Percentiles rank a stretch among this genome's conserved stretches.
Conservation (phyloP, 257 asterid species). For the Plectranthus barbatus region DNA sequence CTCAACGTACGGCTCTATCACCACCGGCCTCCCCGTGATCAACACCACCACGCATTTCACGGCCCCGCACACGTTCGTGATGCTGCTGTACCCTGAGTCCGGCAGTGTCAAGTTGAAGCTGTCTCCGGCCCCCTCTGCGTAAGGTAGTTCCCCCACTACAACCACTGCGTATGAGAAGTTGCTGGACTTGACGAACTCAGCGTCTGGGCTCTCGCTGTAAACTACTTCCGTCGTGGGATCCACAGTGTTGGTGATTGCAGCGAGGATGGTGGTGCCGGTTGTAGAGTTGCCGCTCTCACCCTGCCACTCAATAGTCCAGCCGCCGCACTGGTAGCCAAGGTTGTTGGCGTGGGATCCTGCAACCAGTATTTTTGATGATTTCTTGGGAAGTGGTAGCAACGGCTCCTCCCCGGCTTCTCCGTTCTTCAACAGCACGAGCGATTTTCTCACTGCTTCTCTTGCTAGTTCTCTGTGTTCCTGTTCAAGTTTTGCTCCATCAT, state of each 20-base stretch:
- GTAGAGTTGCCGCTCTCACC: conserved; percentile 32
- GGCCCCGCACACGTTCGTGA: conserved; percentile 17
- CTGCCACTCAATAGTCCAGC: conserved; percentile 48
- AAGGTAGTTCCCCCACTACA: conserved; percentile 34
- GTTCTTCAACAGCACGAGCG: conserved; percentile 35
- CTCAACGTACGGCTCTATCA: conserved; percentile 20
- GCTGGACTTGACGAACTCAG: conserved; percentile 12
- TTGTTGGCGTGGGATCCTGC: conserved; percentile 37
- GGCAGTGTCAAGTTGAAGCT: conserved; percentile 30
- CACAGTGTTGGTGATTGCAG: conserved; percentile 14
- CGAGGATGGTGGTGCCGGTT: conserved; percentile 28
- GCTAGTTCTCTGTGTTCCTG: conserved; percentile 32
- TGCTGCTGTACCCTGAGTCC: neutral
- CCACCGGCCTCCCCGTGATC: conserved; percentile 31
- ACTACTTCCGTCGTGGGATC: conserved; percentile 15
- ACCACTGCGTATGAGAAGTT: conserved; percentile 28
- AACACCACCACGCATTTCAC: conserved; percentile 30
- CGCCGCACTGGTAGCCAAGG: conserved; percentile 44
- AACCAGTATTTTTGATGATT: conserved; percentile 27
- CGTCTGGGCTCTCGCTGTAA: conserved; percentile 14
- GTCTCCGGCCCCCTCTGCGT: conserved; percentile 32
- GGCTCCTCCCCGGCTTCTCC: conserved; percentile 26
- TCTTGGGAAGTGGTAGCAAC: conserved; percentile 33
- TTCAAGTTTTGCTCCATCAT: too few species aligned
- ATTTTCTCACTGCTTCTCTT: conserved; percentile 45